Evolutionary conservation across 805 yeast species (phyloP).

Genomic region (Monosporozyma yasuniensis): DNA sequence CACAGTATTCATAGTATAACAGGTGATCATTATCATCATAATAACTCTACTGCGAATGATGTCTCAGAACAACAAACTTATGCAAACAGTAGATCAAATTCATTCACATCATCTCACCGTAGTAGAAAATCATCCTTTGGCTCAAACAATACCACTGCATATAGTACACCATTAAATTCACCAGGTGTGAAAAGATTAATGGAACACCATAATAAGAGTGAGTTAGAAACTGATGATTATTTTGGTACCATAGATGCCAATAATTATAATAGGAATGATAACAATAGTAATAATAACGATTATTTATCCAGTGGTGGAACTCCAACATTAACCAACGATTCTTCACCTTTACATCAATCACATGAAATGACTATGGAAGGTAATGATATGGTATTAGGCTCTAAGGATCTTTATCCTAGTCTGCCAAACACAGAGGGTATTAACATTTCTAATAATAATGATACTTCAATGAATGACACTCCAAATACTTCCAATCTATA

Average conservation of each 20-base stretch:
- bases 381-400: neutral
- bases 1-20: neutral
- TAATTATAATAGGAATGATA: no score
- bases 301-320: neutral
- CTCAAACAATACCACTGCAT: conserved; percentile 23
- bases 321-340: neutral
- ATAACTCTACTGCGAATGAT: neutral
- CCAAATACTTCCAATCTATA: neutral
- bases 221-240: neutral
- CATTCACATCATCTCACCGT: conserved; percentile 24
- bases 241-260: neutral
- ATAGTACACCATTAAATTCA: conserved; percentile 28
- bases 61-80: neutral
- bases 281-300: neutral
- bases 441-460: neutral
- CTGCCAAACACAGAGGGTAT: neutral
- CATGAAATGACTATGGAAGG: neutral
- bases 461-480: neutral
- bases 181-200: conserved; percentile 15
- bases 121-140: conserved; percentile 27
- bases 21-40: conserved; percentile 10
- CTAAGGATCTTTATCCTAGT: neutral
- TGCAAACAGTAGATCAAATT: conserved; percentile 17
- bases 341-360: neutral
- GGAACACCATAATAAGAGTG: neutral